These are phyloP conservation scores for Psilocybe tampanensis DNA, from an alignment of 768 basidiomycete genomes.

Conservation along the genomic window DNA sequence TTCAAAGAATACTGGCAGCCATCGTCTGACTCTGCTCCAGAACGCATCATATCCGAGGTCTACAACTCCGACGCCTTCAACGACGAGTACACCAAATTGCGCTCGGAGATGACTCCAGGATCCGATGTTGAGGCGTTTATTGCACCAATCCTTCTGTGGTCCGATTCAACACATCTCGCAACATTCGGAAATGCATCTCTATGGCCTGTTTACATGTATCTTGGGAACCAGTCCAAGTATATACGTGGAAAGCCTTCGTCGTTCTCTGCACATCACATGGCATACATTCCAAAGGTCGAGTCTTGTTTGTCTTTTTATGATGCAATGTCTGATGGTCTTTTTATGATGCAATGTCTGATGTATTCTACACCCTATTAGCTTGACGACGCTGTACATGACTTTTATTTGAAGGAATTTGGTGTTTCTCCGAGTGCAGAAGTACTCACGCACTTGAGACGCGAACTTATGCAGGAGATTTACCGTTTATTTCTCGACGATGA, in stretches of 20 bases:
- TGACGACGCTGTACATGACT: too few species aligned
- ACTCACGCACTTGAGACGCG: too few species aligned
- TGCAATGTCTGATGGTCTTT: too few species aligned
- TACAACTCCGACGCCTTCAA: slow-evolving; percentile 22
- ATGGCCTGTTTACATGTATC: slow-evolving; percentile 43
- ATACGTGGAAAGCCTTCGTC: slow-evolving; percentile 26
- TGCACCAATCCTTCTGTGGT: slow-evolving; percentile 32
- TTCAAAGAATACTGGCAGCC: slow-evolving; percentile 24
- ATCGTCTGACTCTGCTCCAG: slow-evolving; percentile 1
- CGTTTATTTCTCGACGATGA: too few species aligned
- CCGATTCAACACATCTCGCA: slow-evolving; percentile 37
- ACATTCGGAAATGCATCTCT: slow-evolving; percentile 35
- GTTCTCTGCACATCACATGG: slow-evolving; percentile 37
- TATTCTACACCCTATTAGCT: too few species aligned
- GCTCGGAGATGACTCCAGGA: slow-evolving; percentile 12
- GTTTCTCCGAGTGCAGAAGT: too few species aligned
- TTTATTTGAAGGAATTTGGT: too few species aligned
- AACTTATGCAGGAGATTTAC: too few species aligned
- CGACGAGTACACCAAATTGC: slow-evolving; percentile 16
- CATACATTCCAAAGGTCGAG: slow-evolving; percentile 40
- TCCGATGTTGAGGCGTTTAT: slow-evolving; percentile 24
- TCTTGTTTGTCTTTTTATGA: too few species aligned
- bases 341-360: too few species aligned
- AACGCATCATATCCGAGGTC: slow-evolving; percentile 18
- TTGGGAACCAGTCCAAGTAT: slow-evolving; percentile 43